A percentile compares a stretch with the other conserved stretches of the same genome.
Conservation (phyloP, 148 eudicot genomes). For the Dianthus caryophyllus region DNA sequence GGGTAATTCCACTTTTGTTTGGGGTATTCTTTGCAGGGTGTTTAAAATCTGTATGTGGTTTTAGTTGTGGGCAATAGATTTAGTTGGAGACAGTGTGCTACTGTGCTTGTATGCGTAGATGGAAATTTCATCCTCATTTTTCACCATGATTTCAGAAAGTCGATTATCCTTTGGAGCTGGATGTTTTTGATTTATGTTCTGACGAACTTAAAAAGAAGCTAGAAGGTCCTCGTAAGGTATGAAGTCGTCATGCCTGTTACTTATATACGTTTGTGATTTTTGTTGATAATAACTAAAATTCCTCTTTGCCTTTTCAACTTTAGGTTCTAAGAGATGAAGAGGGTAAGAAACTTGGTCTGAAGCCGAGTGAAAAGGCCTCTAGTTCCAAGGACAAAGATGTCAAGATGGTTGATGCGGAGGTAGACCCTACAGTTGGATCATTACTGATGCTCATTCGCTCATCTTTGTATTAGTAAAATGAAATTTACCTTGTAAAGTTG, state of each 20-base stretch:
- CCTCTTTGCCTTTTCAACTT: constrained; percentile 12
- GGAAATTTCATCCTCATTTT: background rate
- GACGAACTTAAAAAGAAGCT: constrained; percentile 80
- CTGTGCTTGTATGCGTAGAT: background rate
- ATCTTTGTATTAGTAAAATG: background rate
- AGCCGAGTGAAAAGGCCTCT: constrained; percentile 58
- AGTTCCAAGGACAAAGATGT: constrained; percentile 57
- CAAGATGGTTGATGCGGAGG: constrained; percentile 87
- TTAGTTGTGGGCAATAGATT: background rate
- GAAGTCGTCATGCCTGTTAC: background rate
- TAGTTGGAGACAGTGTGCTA: background rate
- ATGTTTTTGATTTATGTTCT: constrained; percentile 86
- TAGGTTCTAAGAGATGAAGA: constrained; percentile 87
- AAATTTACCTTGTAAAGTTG: background rate
- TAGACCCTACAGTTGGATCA: constrained; percentile 17
- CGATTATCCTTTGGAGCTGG: constrained; percentile 89
- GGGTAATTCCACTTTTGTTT: constrained; percentile 46
- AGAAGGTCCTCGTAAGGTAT: constrained; percentile 84
- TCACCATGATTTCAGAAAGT: constrained; percentile 62
- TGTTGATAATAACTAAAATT: background rate
- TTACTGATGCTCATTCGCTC: background rate
- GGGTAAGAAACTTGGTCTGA: constrained; percentile 75
- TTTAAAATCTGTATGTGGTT: background rate
- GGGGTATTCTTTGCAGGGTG: background rate
- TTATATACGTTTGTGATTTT: background rate